phyloP scores from a whole-genome alignment of 257 asterid species.

The Penstemon barbatus region DNA sequence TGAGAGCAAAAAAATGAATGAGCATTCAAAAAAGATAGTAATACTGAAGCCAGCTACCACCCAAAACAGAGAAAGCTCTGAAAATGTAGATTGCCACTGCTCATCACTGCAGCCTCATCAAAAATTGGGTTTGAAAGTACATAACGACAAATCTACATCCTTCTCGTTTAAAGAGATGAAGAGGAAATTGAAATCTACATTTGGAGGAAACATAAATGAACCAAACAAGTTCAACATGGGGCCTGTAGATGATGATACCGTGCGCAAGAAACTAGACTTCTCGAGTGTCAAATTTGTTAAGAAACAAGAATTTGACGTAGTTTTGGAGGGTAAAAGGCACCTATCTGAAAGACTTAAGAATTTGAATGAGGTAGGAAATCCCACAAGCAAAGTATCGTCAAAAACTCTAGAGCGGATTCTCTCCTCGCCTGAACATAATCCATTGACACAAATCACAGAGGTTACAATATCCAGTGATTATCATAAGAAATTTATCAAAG shows the following conservation, averaged over 20 bases:
- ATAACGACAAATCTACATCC: slow-evolving; percentile 33
- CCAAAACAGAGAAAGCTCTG: slow-evolving; percentile 28
- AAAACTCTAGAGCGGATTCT: slow-evolving; percentile 60
- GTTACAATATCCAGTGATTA: slow-evolving; percentile 23
- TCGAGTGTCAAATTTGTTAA: slow-evolving; percentile 33
- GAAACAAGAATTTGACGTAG: slow-evolving; percentile 47
- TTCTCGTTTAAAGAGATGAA: slow-evolving; percentile 61
- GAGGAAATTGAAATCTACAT: slow-evolving; percentile 54
- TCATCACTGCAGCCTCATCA: slow-evolving; percentile 45
- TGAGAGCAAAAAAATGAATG: slow-evolving; percentile 10
- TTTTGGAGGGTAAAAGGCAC: slow-evolving; percentile 77
- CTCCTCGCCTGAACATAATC: slow-evolving; percentile 55
- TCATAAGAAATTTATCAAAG: slow-evolving; percentile 8
- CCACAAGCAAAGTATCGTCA: slow-evolving; percentile 33
- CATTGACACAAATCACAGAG: slow-evolving; percentile 32
- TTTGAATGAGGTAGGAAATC: slow-evolving; percentile 27
- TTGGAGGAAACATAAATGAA: slow-evolving; percentile 44
- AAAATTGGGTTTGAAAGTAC: slow-evolving; percentile 26
- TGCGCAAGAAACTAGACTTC: slow-evolving; percentile 33
- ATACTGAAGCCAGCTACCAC: slow-evolving; percentile 50
- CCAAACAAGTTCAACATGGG: slow-evolving; percentile 5
- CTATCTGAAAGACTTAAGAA: slow-evolving; percentile 58
- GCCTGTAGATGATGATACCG: slow-evolving; percentile 22
- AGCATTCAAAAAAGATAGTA: slow-evolving; percentile 48
- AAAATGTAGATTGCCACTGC: slow-evolving; percentile 45